These are phyloP conservation scores for Malassezia cuniculi DNA, from an alignment of 1,284 basidiomycete genomes.

Conservation along the genomic window DNA sequence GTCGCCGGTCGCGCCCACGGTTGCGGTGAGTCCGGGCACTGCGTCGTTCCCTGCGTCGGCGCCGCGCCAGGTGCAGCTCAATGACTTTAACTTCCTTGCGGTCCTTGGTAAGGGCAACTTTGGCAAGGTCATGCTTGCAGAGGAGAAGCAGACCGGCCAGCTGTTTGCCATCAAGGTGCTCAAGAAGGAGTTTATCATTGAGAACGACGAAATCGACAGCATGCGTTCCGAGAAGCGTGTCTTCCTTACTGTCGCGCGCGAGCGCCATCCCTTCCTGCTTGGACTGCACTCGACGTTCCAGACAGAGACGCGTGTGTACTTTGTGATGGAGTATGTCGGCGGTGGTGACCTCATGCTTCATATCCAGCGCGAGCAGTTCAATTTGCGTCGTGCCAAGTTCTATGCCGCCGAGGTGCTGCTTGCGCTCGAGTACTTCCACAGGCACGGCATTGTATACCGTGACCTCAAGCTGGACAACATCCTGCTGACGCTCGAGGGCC, in stretches of 20 bases:
- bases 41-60: constrained; percentile 19
- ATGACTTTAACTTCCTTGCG: constrained; percentile 98
- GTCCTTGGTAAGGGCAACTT: constrained; percentile 99
- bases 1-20: constrained; percentile 4
- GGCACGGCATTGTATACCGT: constrained; percentile 73
- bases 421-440: constrained; percentile 95
- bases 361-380: constrained; percentile 69
- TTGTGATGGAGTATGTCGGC: constrained; percentile 63
- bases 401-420: constrained; percentile 96
- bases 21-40: not conserved
- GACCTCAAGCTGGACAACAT: constrained; percentile 99
- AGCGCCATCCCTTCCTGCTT: constrained; percentile 93
- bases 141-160: constrained; percentile 80
- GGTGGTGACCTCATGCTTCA: constrained; percentile 70
- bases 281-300: constrained; percentile 98
- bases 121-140: constrained; percentile 98
- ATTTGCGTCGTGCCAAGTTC: constrained; percentile 77
- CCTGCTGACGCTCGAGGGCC: constrained; percentile 85
- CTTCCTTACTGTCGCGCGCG: constrained; percentile 84
- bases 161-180: constrained; percentile 98
- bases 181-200: constrained; percentile 99
- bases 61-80: constrained; percentile 79
- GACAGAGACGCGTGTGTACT: constrained; percentile 88
- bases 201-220: constrained; percentile 98
- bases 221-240: constrained; percentile 99